Base-by-base conservation (phyloP, 441 rosid species). In the Iberis amara region DNA sequence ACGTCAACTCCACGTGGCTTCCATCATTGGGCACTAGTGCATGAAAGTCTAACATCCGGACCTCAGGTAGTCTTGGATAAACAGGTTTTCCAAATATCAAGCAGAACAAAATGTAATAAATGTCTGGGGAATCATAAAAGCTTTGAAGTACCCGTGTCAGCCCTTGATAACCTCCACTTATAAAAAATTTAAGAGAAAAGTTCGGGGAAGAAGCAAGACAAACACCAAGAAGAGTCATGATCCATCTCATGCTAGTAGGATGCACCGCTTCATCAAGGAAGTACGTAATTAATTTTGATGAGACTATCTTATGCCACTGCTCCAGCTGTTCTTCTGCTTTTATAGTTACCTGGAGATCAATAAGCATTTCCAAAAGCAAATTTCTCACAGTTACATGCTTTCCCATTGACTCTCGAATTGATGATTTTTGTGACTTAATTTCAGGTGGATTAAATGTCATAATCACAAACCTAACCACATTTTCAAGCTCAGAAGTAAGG, bases 231-330 rank as follows among this genome's bases (percentile, higher is more conserved):
- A 91, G 88, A 53, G 98, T 91, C 90, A 91, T 83, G 79, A 91
- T 81, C 98, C 98, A 85, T 73, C 98, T 85, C 96, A 91, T 91
- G 46, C 95, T 85, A 7, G 98, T 85, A 64, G 98, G 96, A 77
- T 91, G 98, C 54, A 80, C 92, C 73, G 95, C 90, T 81, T 87
- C 98, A 72, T 91, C 98, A 56, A 91, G 92, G 62, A 91, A 91
- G 76, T 87, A 91, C 28, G 96, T 81, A 41, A 91, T 76, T 79
- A 91, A 69, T 65, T 81, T 91, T 60, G 98, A 91, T 33, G 98
- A 91, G 51, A 91, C 95, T 51, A 74, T 83, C 74, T 91, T 91
- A 77, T 85, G 85, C 98, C 98, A 91, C 68, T 79, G 98, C 65
- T 91, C 98, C 59, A 87, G 79, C 76, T 81, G 70, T 67, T 91